A percentile compares a stretch with the other conserved stretches of the same genome.
These are phyloP conservation scores for Bauhinia variegata DNA, from an alignment of 306 rosid species.

Conservation along the genomic window DNA sequence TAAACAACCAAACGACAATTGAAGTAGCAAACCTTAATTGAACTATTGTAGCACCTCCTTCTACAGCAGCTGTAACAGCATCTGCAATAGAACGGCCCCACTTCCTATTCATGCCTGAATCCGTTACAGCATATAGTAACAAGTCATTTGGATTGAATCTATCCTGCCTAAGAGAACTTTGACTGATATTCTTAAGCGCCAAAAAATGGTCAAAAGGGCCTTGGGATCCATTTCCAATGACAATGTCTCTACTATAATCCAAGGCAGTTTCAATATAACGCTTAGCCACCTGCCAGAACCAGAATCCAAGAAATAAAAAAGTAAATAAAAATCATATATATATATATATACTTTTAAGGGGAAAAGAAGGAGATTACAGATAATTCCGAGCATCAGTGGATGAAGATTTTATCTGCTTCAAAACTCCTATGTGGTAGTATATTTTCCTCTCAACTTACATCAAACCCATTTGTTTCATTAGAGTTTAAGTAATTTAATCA, in stretches of 20 bases:
- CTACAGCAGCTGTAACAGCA: slow-evolving; percentile 86
- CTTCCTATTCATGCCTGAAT: slow-evolving; percentile 76
- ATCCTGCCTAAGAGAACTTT: slow-evolving; percentile 46
- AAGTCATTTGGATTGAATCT: slow-evolving; percentile 69
- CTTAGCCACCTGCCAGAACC: slow-evolving; percentile 71
- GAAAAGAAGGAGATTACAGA: slow-evolving; percentile 8
- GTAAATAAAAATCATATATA: too few species aligned
- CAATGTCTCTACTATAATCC: slow-evolving; percentile 73
- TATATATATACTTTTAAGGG: too few species aligned
- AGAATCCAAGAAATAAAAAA: slow-evolving; percentile 25
- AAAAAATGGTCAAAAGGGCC: slow-evolving; percentile 88
- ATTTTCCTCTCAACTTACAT: background rate
- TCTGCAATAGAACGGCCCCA: slow-evolving; percentile 89
- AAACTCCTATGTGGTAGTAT: background rate
- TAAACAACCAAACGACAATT: too few species aligned
- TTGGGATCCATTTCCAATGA: slow-evolving; percentile 83
- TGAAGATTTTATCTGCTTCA: background rate
- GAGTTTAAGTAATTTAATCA: background rate
- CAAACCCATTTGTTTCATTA: background rate
- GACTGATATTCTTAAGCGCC: slow-evolving; percentile 52
- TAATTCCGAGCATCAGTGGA: background rate
- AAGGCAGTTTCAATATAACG: slow-evolving; percentile 65
- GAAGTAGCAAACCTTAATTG: slow-evolving; percentile 74
- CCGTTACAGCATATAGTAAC: slow-evolving; percentile 86
- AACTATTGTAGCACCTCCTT: slow-evolving; percentile 92